A percentile compares a stretch with the other conserved stretches of the same genome.
phyloP scores from a whole-genome alignment of 2,329 filamentous ascomycete genomes.

The Dothistroma septosporum region DNA sequence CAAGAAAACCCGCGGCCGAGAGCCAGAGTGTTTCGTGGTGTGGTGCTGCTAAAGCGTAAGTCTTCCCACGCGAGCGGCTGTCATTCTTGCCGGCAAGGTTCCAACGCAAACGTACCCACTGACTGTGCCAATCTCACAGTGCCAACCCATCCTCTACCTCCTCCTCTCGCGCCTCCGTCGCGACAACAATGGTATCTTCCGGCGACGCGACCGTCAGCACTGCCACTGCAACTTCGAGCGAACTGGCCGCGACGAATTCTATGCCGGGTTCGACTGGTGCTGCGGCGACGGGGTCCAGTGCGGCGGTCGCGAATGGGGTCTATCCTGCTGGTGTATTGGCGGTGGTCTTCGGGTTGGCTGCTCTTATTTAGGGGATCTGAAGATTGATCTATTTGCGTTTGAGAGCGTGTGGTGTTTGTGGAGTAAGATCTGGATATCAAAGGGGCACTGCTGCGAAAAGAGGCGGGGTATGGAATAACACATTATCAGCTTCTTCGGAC shows the following conservation, averaged over 20 bases:
- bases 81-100: not conserved
- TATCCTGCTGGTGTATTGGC: slow-evolving; percentile 20
- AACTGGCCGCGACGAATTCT: slow-evolving; percentile 19
- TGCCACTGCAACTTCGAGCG: slow-evolving; percentile 50
- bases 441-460: too few species aligned
- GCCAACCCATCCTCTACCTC: not conserved
- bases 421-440: not conserved
- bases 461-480: not conserved
- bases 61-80: not conserved
- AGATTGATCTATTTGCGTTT: not conserved
- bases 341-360: slow-evolving; percentile 18
- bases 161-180: not conserved
- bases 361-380: slow-evolving; percentile 10
- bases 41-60: slow-evolving; percentile 33
- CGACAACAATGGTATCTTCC: slow-evolving; percentile 25
- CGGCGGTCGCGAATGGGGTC: slow-evolving; percentile 11
- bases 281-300: slow-evolving; percentile 5
- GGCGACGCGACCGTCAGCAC: slow-evolving; percentile 44
- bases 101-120: not conserved
- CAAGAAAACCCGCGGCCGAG: slow-evolving; percentile 34
- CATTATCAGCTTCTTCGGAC: not conserved
- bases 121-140: not conserved
- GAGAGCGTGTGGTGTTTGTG: too few species aligned
- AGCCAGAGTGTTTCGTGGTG: slow-evolving; percentile 36
- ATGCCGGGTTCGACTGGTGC: not conserved